phyloP scores from a whole-genome alignment of 192 early-diverging fungal genomes.

The Coemansia sp. region DNA sequence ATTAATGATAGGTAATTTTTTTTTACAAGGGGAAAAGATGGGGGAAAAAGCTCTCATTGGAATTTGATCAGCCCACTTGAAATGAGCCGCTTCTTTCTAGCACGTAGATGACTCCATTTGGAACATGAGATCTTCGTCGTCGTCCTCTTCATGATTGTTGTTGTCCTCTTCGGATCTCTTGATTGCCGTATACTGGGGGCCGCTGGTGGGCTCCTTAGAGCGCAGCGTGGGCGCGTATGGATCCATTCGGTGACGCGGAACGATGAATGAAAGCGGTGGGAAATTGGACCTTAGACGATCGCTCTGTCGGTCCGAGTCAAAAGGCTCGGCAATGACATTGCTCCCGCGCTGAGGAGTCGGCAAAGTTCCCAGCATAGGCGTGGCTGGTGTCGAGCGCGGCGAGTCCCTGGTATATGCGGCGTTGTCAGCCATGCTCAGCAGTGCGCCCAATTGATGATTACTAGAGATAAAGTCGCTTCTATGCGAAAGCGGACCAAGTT shows the following conservation, averaged over 20 bases:
- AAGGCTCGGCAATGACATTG: background rate
- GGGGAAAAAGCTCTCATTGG: background rate
- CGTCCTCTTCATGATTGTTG: conserved; percentile 14
- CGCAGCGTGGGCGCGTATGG: background rate
- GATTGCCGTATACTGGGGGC: background rate
- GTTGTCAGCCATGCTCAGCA: conserved; percentile 31
- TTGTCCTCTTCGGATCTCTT: background rate
- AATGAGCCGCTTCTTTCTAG: background rate
- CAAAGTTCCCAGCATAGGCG: conserved; percentile 19
- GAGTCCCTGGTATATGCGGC: background rate
- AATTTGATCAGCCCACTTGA: background rate
- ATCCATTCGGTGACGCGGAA: conserved; percentile 42
- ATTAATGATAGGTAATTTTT: no score
- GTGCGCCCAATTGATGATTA: conserved; percentile 24
- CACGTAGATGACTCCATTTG: conserved; percentile 46
- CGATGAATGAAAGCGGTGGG: conserved; percentile 51
- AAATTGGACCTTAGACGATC: conserved; percentile 45
- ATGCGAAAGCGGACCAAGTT: conserved; percentile 30
- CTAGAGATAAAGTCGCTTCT: conserved; percentile 36
- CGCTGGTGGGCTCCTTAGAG: background rate
- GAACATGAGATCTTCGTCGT: conserved; percentile 55
- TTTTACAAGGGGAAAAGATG: no score
- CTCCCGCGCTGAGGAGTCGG: background rate
- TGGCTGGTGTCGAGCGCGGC: conserved; percentile 44
- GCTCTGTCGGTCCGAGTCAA: conserved; percentile 11